phyloP scores from a whole-genome alignment of 768 basidiomycete genomes.

The Termitomyces bulborhizus region DNA sequence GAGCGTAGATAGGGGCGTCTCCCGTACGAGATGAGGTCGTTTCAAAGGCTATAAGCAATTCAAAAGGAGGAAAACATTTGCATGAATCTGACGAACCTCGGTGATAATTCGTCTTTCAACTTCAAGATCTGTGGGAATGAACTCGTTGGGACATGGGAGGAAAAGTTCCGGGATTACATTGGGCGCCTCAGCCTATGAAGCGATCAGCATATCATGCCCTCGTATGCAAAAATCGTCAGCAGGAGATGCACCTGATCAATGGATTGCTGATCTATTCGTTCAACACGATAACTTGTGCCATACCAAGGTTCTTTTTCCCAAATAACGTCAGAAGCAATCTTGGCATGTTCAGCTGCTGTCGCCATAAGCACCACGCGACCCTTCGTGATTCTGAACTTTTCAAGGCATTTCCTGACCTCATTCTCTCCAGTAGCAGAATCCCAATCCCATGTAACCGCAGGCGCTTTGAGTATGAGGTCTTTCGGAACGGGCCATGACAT shows the following conservation, averaged over 20 bases:
- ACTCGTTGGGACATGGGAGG: conserved; percentile 83
- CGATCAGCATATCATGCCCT: neutral
- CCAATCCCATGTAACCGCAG: conserved; percentile 72
- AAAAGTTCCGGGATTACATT: conserved; percentile 65
- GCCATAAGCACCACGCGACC: conserved; percentile 76
- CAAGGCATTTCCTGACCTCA: conserved; percentile 58
- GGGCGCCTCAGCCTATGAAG: conserved; percentile 49
- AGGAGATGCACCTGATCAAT: conserved; percentile 37
- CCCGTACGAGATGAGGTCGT: conserved; percentile 69
- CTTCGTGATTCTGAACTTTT: conserved; percentile 48
- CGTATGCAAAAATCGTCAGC: neutral
- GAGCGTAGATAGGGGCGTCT: conserved; percentile 65
- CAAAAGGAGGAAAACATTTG: conserved; percentile 2
- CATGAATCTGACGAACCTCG: conserved; percentile 35
- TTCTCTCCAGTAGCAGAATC: conserved; percentile 41
- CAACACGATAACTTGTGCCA: conserved; percentile 80
- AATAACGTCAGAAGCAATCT: conserved; percentile 30
- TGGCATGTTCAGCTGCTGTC: conserved; percentile 57
- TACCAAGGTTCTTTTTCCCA: conserved; percentile 91
- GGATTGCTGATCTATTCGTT: conserved; percentile 60
- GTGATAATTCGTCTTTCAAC: conserved; percentile 69
- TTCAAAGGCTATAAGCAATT: conserved; percentile 50
- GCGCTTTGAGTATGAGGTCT: conserved; percentile 67
- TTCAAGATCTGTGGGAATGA: conserved; percentile 82
- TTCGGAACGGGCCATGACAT: conserved; percentile 81